Evolutionary conservation across 352 stramenopile genomes (phyloP).

Genomic region (Peronospora destructor): DNA sequence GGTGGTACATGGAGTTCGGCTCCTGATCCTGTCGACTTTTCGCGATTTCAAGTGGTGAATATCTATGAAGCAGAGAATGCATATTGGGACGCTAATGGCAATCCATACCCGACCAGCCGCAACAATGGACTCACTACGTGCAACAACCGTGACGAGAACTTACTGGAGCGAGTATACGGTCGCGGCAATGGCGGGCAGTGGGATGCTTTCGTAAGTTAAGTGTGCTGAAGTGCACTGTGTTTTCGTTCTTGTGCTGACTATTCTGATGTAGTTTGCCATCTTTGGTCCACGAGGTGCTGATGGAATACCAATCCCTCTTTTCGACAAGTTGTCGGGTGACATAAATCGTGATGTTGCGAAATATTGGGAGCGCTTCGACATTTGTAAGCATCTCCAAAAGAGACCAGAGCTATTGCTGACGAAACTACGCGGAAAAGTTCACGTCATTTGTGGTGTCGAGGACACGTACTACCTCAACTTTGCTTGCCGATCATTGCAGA

Average conservation of each 20-base stretch:
- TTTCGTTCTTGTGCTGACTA: conserved; percentile 4
- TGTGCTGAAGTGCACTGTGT: background rate
- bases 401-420: conserved; percentile 33
- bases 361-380: conserved; percentile 61
- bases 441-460: conserved; percentile 64
- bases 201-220: conserved; percentile 64
- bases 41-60: conserved; percentile 54
- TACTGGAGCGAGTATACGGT: conserved; percentile 55
- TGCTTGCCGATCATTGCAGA: conserved; percentile 53
- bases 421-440: conserved; percentile 49
- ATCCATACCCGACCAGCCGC: conserved; percentile 51
- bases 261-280: conserved; percentile 39
- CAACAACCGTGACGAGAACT: conserved; percentile 67
- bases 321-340: conserved; percentile 65
- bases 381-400: conserved; percentile 46
- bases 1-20: conserved; percentile 69
- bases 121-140: conserved; percentile 41
- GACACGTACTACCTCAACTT: conserved; percentile 76
- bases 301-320: conserved; percentile 53
- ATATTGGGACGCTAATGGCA: conserved; percentile 60
- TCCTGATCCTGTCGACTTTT: conserved; percentile 67
- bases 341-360: conserved; percentile 51
- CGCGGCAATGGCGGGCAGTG: conserved; percentile 70
- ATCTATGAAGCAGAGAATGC: conserved; percentile 69
- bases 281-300: conserved; percentile 51